Evolutionary conservation across 1,139 yeast genomes (phyloP).

Genomic region (Entelexis sorbosivorans): DNA sequence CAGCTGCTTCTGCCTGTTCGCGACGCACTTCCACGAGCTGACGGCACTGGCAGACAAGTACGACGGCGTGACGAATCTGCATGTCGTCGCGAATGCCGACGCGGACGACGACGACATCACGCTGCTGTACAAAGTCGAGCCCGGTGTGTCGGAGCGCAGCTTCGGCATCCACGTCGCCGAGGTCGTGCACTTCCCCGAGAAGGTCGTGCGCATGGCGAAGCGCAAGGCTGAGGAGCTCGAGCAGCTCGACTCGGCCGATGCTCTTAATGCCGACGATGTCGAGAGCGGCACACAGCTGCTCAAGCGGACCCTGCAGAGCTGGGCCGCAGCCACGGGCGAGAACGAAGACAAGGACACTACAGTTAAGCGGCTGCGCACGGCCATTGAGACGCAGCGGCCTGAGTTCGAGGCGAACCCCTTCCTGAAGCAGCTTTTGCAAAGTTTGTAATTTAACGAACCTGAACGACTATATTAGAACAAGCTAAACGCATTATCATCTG

Average conservation of each 20-base stretch:
- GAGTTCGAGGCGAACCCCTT: conserved; percentile 19
- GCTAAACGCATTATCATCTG: too few species aligned
- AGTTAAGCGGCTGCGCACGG: conserved; percentile 13
- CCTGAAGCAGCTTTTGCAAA: conserved; percentile 12
- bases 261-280: conserved; percentile 2
- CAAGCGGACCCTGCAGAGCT: conserved; percentile 10
- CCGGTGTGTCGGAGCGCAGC: conserved; percentile 86
- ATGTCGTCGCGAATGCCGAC: conserved; percentile 59
- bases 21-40: conserved; percentile 94
- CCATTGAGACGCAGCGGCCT: conserved; percentile 4
- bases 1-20: conserved; percentile 75
- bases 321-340: conserved; percentile 14
- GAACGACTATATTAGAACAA: too few species aligned
- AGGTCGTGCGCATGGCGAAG: conserved; percentile 88
- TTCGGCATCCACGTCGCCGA: conserved; percentile 98
- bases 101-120: conserved; percentile 55
- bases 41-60: conserved; percentile 62
- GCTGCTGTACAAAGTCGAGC: conserved; percentile 76
- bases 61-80: conserved; percentile 59
- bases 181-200: conserved; percentile 79
- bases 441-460: neutral
- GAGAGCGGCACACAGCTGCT: conserved; percentile 12
- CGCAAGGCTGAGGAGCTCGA: conserved; percentile 84
- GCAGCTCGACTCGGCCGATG: conserved; percentile 39
- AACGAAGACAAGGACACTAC: conserved; percentile 11